Conservation (phyloP, 2,329 filamentous ascomycete genomes). For the Dactylellina parvicollis region DNA sequence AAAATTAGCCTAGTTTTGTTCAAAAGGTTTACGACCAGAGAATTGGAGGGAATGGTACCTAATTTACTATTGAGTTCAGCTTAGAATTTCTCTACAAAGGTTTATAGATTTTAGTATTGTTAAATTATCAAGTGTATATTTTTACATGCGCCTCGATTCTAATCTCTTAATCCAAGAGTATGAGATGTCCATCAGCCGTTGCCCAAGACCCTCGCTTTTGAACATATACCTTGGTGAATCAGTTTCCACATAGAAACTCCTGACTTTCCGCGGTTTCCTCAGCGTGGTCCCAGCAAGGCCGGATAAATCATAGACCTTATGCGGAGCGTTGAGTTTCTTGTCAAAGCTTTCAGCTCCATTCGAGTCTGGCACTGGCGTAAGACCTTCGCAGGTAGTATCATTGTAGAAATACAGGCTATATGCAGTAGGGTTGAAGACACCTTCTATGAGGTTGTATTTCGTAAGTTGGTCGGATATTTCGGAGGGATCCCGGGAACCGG, state of each 20-base stretch:
- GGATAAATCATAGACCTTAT: conserved; percentile 31
- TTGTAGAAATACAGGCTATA: conserved; percentile 35
- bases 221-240: conserved; percentile 20
- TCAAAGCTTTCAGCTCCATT: not conserved
- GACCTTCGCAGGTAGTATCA: conserved; percentile 30
- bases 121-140: too few relatives aligned
- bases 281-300: conserved; percentile 17
- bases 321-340: not conserved
- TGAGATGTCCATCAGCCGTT: conserved; percentile 17
- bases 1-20: too few relatives aligned
- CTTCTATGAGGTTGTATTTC: conserved; percentile 37
- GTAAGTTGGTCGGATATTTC: conserved; percentile 35
- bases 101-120: not conserved
- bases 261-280: conserved; percentile 24
- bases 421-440: conserved; percentile 16
- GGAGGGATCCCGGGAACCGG: conserved; percentile 20
- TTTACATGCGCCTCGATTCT: too few relatives aligned
- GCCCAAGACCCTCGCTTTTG: not conserved
- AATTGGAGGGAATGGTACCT: not conserved
- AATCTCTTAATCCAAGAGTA: too few relatives aligned
- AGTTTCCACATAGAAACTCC: conserved; percentile 39
- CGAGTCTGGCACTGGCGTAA: not conserved
- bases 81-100: too few relatives aligned
- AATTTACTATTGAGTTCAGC: not conserved
- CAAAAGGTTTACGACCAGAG: not conserved